Evolutionary conservation across 768 basidiomycete species (phyloP).

Genomic region (Pholiota molesta): DNA sequence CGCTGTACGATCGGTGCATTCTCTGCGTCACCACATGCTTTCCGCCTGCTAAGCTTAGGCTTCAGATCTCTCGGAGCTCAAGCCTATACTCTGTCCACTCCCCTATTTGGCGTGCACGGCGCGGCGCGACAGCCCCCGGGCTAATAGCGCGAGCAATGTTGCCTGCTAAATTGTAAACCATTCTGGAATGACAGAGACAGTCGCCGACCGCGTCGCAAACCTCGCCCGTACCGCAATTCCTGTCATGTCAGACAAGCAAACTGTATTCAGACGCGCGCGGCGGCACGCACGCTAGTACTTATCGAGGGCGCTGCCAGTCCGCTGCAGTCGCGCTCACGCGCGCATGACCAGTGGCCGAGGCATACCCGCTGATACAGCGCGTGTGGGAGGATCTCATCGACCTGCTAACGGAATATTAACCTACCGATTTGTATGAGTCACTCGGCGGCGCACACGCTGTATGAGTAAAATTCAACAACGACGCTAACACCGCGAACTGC

Average conservation of each 20-base stretch:
- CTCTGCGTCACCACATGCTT: background rate
- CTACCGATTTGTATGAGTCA: background rate
- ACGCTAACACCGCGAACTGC: background rate
- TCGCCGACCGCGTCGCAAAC: background rate
- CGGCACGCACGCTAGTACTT: background rate
- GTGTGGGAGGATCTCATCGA: background rate
- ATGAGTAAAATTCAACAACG: background rate
- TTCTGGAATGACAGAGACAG: background rate
- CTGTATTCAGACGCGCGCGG: background rate
- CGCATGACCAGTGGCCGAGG: background rate
- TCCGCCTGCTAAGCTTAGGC: background rate
- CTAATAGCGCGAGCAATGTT: background rate
- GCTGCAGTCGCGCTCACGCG: conserved; percentile 3
- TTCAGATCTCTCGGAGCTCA: conserved; percentile 1
- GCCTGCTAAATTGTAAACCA: background rate
- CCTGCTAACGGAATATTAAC: background rate
- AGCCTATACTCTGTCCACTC: background rate
- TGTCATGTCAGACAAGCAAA: conserved; percentile 9
- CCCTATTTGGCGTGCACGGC: background rate
- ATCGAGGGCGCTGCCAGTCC: background rate
- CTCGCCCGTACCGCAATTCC: background rate
- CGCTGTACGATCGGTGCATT: conserved; percentile 2
- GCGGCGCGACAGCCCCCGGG: background rate
- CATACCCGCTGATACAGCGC: background rate
- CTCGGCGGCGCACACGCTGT: background rate